phyloP scores from a whole-genome alignment of 2,329 filamentous ascomycete species.

The Pseudocercospora fuligena region DNA sequence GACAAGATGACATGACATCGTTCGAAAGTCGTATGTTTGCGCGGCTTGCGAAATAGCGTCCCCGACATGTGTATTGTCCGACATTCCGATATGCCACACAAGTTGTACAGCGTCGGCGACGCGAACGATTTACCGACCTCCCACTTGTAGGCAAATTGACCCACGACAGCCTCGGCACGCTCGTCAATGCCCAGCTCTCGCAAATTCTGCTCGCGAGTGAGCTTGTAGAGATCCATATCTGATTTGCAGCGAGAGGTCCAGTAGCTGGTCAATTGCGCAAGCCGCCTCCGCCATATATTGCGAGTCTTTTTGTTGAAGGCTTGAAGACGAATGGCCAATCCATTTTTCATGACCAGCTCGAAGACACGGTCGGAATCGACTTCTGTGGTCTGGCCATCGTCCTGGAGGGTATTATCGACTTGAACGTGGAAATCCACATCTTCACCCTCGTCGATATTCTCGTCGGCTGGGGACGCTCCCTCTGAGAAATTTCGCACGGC shows the following conservation, averaged over 20 bases:
- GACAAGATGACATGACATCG: conserved; percentile 65
- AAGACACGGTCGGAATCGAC: conserved; percentile 64
- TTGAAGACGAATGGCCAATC: conserved; percentile 63
- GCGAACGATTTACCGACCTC: conserved; percentile 68
- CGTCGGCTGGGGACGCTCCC: conserved; percentile 59
- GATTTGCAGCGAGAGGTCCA: conserved; percentile 63
- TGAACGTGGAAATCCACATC: conserved; percentile 61
- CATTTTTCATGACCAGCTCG: conserved; percentile 66
- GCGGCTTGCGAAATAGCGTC: conserved; percentile 66
- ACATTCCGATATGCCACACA: conserved; percentile 68
- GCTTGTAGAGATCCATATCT: conserved; percentile 63
- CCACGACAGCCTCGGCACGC: conserved; percentile 66
- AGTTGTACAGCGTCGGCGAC: conserved; percentile 68
- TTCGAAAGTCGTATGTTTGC: conserved; percentile 65
- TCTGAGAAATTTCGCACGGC: conserved; percentile 61
- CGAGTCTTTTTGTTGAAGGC: conserved; percentile 61
- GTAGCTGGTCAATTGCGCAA: conserved; percentile 63
- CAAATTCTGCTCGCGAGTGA: conserved; percentile 62
- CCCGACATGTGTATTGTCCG: conserved; percentile 67
- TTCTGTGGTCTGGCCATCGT: conserved; percentile 59
- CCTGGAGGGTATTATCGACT: conserved; percentile 35
- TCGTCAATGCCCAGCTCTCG: conserved; percentile 67
- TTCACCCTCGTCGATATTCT: conserved; percentile 56
- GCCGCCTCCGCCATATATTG: conserved; percentile 65
- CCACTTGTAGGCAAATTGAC: conserved; percentile 70